These are phyloP conservation scores for Exophiala dermatitidis DNA, from an alignment of 2,329 filamentous ascomycete genomes.

Conservation along the genomic window DNA sequence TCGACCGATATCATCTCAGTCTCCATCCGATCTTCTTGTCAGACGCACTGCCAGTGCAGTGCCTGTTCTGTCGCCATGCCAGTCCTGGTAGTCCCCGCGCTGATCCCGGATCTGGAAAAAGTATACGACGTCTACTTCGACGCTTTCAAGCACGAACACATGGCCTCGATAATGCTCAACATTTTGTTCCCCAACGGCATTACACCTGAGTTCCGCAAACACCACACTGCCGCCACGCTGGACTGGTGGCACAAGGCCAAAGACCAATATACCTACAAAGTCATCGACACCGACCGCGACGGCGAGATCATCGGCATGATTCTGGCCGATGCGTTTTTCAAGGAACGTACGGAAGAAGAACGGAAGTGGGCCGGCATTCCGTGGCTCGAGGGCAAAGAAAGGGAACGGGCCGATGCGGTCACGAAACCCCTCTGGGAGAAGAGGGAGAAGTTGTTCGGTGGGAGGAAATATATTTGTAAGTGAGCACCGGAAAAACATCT, in stretches of 20 bases:
- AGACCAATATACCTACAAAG: conserved; percentile 44
- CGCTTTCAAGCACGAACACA: conserved; percentile 34
- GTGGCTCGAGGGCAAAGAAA: conserved; percentile 43
- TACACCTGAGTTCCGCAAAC: conserved; percentile 35
- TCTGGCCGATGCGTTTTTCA: conserved; percentile 40
- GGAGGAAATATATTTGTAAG: conserved; percentile 39
- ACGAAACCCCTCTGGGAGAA: conserved; percentile 39
- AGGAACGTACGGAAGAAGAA: conserved; percentile 37
- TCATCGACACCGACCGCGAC: conserved; percentile 37
- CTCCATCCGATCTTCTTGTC: no score
- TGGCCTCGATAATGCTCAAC: conserved; percentile 34
- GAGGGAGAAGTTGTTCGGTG: conserved; percentile 38
- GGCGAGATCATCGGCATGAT: conserved; percentile 45
- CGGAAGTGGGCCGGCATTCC: conserved; percentile 39
- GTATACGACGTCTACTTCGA: conserved; percentile 45
- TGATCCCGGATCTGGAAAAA: conserved; percentile 42
- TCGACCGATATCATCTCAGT: no score
- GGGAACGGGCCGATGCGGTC: conserved; percentile 40
- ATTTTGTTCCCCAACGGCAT: conserved; percentile 39
- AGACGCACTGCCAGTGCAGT: no score
- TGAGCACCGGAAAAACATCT: conserved; percentile 4
- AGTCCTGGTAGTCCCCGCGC: conserved; percentile 40
- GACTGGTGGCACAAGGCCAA: conserved; percentile 35
- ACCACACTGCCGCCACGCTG: conserved; percentile 39
- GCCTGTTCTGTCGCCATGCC: conserved; percentile 28